Evolutionary conservation across 2,329 filamentous ascomycete genomes (phyloP), one percentile per base, ranked within the genome.

Genomic region (Nemania serpens): DNA sequence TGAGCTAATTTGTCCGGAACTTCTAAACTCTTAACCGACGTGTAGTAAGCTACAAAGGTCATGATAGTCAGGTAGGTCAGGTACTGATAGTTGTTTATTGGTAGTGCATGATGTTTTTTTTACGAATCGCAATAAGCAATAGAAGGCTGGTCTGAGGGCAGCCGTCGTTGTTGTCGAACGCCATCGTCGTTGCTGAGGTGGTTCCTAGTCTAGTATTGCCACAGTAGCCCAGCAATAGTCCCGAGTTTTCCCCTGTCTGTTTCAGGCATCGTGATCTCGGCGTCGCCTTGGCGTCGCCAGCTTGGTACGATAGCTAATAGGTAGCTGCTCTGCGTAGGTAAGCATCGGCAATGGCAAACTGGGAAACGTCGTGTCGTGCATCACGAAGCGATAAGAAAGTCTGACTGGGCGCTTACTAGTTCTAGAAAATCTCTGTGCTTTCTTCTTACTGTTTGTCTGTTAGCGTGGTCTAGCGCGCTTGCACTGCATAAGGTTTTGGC

Each of bases 401-500:
- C 25, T 25, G 12, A 12, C 45, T 46, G 2, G 20, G 25, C 41
- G 58, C 58, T 57, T 61, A 61, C 58, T 61, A 57, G 25, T 29
- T 53, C 12, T 48, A 18, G 9, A 47, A 48, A 36, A n/a, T n/a
- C 15, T 46, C 51, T 55, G 39, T 17, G 2, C 22, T 39, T 12
- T 45, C 18, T 49, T 20, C 53, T 60, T 60, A 60, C 58, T 60
- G 51, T 60, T 59, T 37, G 57, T 36, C 20, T 17, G 18, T 11
- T 48, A 29, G 25, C 7, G 25, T 29, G 25, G 25, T 7, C 25
- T 29, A 29, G 25, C 25, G 25, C 25, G 7, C 25, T 29, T 7
- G 7, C 25, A 29, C 25, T 29, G 7, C 25, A 29, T 29, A 4
- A 29, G 25, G 25, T 7, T 29, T 29, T 3, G 25, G 25, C 25